These are phyloP conservation scores for Yarrowia divulgata DNA, from an alignment of 805 yeast genomes.

Conservation along the genomic window DNA sequence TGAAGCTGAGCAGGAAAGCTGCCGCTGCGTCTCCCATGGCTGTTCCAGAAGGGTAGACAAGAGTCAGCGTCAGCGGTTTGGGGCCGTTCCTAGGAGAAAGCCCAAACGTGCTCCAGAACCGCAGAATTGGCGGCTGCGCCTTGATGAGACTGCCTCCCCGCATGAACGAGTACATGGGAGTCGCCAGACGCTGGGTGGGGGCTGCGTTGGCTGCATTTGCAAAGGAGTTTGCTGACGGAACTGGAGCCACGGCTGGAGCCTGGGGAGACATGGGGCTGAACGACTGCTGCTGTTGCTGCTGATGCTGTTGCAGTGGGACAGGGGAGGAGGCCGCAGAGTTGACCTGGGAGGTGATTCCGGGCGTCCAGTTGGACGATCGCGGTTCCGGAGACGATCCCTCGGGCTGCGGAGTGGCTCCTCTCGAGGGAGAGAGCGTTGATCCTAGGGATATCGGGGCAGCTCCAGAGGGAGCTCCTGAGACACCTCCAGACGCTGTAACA, in stretches of 20 bases:
- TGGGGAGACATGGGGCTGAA: conserved; percentile 22
- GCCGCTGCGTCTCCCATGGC: conserved; percentile 44
- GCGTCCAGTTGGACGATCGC: conserved; percentile 25
- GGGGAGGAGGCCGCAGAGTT: conserved; percentile 22
- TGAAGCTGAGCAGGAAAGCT: conserved; percentile 45
- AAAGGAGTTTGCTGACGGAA: conserved; percentile 18
- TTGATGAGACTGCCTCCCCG: conserved; percentile 47
- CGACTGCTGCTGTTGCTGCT: conserved; percentile 12
- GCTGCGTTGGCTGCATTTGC: conserved; percentile 19
- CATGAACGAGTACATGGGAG: conserved; percentile 48
- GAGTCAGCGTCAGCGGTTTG: conserved; percentile 47
- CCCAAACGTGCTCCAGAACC: conserved; percentile 54
- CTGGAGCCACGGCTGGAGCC: conserved; percentile 3
- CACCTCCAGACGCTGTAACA: neutral
- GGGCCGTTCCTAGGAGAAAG: conserved; percentile 49
- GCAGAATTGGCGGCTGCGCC: conserved; percentile 51
- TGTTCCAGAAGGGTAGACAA: conserved; percentile 47
- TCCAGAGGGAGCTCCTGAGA: neutral
- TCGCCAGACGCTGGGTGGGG: conserved; percentile 40
- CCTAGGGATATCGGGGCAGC: neutral
- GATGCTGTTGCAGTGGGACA: conserved; percentile 4
- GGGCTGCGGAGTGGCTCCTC: conserved; percentile 32
- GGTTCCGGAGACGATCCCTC: conserved; percentile 27
- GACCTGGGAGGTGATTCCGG: conserved; percentile 28
- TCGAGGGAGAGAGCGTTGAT: neutral